phyloP scores from a whole-genome alignment of 768 basidiomycete genomes.

The Serendipita vermifera region DNA sequence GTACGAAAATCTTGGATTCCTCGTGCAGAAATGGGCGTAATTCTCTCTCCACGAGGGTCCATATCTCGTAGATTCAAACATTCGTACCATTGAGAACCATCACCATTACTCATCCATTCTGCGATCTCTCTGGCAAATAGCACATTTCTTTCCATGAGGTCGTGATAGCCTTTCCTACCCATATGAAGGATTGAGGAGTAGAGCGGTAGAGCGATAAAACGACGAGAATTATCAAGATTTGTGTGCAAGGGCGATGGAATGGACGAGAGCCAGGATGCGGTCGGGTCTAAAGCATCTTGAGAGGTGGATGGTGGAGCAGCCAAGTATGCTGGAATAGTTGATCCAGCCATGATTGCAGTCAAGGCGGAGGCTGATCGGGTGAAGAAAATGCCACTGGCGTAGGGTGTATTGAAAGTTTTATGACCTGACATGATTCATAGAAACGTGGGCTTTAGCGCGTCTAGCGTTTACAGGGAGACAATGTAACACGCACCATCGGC shows the following conservation, averaged over 20 bases:
- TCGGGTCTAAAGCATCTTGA: neutral
- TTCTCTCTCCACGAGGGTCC: neutral
- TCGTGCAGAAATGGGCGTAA: conserved; percentile 1
- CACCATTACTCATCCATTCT: conserved; percentile 18
- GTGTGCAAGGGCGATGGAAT: conserved; percentile 28
- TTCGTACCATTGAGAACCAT: conserved; percentile 16
- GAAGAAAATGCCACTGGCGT: conserved; percentile 31
- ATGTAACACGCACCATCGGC: conserved; percentile 24
- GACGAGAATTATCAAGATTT: conserved; percentile 30
- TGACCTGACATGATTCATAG: conserved; percentile 16
- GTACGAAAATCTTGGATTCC: conserved; percentile 11
- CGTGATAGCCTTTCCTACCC: conserved; percentile 27
- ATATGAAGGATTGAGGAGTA: conserved; percentile 27
- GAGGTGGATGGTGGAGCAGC: conserved; percentile 10
- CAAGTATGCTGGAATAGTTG: conserved; percentile 28
- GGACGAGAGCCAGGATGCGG: conserved; percentile 12
- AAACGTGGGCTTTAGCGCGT: neutral
- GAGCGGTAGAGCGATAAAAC: conserved; percentile 31
- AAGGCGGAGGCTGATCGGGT: conserved; percentile 20
- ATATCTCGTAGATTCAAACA: conserved; percentile 18
- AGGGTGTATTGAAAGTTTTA: conserved; percentile 32
- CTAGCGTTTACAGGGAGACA: neutral
- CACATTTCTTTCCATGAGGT: conserved; percentile 27
- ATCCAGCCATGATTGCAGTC: conserved; percentile 25
- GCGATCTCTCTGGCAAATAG: conserved; percentile 25